Evolutionary conservation across 1,139 yeast genomes (phyloP).

Genomic region (Geotrichum siamense): DNA sequence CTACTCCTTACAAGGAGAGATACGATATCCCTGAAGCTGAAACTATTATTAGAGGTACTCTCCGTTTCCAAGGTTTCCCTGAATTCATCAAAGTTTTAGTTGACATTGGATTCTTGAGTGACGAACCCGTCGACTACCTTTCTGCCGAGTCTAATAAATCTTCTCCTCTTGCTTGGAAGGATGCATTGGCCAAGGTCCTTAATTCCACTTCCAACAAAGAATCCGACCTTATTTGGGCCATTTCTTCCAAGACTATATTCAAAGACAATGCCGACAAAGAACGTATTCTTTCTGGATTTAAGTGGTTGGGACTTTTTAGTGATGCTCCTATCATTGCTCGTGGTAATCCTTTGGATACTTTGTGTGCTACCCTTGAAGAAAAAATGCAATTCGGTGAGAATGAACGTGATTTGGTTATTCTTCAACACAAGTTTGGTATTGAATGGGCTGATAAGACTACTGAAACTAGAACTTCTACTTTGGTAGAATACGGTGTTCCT

Average conservation of each 20-base stretch:
- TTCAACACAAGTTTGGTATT: conserved; percentile 96
- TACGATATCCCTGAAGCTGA: conserved; percentile 96
- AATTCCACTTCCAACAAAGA: conserved; percentile 66
- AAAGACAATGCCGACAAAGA: conserved; percentile 74
- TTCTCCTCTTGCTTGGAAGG: conserved; percentile 71
- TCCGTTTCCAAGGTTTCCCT: conserved; percentile 98
- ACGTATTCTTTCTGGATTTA: conserved; percentile 80
- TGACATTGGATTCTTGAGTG: conserved; percentile 86
- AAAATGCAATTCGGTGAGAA: conserved; percentile 94
- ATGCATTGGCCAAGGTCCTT: conserved; percentile 68
- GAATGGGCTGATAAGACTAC: conserved; percentile 90
- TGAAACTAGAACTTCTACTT: conserved; percentile 90
- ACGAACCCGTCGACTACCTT: conserved; percentile 57
- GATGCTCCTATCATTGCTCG: conserved; percentile 71
- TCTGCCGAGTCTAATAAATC: conserved; percentile 26
- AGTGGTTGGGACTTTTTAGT: conserved; percentile 91
- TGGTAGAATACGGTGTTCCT: conserved; percentile 89
- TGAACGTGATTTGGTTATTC: conserved; percentile 89
- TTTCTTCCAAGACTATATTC: conserved; percentile 72
- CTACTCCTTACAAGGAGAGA: conserved; percentile 85
- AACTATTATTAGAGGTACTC: conserved; percentile 92
- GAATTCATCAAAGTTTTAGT: conserved; percentile 93
- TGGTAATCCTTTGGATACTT: conserved; percentile 90
- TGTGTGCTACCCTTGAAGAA: conserved; percentile 92
- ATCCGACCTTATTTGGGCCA: conserved; percentile 66